Conservation (phyloP, 202 grass and related monocot species). For the Bolboschoenoplectus hybrid region DNA sequence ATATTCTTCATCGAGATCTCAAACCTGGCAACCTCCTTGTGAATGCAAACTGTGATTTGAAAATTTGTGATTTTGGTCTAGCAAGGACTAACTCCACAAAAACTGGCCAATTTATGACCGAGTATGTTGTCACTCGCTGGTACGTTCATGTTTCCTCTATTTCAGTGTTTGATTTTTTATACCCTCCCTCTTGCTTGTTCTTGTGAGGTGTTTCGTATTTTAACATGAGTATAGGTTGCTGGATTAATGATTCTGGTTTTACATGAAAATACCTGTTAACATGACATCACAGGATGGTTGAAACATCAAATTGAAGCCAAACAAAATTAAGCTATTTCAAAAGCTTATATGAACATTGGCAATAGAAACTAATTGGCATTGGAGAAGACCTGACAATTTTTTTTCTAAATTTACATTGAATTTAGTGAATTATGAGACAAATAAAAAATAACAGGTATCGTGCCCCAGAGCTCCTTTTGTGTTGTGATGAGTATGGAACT, state of each 20-base stretch:
- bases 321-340: neutral
- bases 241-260: neutral
- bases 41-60: conserved; percentile 88
- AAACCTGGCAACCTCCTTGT: conserved; percentile 91
- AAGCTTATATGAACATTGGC: neutral
- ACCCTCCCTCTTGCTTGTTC: neutral
- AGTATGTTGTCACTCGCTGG: conserved; percentile 40
- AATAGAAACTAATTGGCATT: neutral
- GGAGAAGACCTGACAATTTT: neutral
- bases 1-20: conserved; percentile 89
- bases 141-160: neutral
- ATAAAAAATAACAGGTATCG: conserved; percentile 47
- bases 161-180: neutral
- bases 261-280: neutral
- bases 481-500: conserved; percentile 77
- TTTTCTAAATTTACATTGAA: neutral
- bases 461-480: conserved; percentile 81
- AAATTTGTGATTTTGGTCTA: conserved; percentile 91
- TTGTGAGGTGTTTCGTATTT: neutral
- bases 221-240: neutral
- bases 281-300: neutral
- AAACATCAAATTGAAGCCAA: neutral
- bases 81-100: conserved; percentile 73
- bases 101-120: conserved; percentile 74
- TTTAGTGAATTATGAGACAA: neutral